These are phyloP conservation scores for Raffaelea arxii DNA, from an alignment of 2,329 filamentous ascomycete genomes.

Conservation along the genomic window DNA sequence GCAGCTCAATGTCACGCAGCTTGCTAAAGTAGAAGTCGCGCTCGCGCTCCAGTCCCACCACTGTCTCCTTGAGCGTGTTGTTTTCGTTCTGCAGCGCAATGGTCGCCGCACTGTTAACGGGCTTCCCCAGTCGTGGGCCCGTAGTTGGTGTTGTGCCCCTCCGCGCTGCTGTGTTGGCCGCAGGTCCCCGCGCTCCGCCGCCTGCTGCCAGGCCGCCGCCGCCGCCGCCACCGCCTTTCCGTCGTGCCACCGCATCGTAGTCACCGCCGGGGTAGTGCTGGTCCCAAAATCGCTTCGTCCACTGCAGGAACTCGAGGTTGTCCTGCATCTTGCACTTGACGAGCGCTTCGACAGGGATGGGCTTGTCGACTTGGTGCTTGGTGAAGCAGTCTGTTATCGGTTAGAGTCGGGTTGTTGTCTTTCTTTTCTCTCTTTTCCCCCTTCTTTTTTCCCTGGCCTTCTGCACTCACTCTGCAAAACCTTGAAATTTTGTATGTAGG, in stretches of 20 bases:
- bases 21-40: constrained; percentile 99
- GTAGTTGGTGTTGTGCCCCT: constrained; percentile 55
- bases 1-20: constrained; percentile 87
- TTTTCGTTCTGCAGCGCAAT: constrained; percentile 79
- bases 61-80: constrained; percentile 82
- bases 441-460: not conserved
- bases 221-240: constrained; percentile 61
- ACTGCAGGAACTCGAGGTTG: constrained; percentile 97
- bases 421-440: not conserved
- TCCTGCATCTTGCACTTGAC: constrained; percentile 99
- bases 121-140: constrained; percentile 35
- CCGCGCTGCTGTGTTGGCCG: constrained; percentile 36
- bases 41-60: constrained; percentile 89
- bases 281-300: constrained; percentile 95
- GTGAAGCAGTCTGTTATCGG: constrained; percentile 63
- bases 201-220: constrained; percentile 42
- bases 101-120: constrained; percentile 49
- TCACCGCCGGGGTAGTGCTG: constrained; percentile 96
- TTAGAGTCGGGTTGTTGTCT: constrained; percentile 1
- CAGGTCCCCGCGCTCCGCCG: constrained; percentile 37
- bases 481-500: constrained; percentile 98
- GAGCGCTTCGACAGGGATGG: constrained; percentile 77
- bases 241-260: constrained; percentile 79
- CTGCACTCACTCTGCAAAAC: constrained; percentile 73
- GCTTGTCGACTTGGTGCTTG: constrained; percentile 80